phyloP scores from a whole-genome alignment of 2,329 filamentous ascomycete species.

The Paraconiothyrium sp. region DNA sequence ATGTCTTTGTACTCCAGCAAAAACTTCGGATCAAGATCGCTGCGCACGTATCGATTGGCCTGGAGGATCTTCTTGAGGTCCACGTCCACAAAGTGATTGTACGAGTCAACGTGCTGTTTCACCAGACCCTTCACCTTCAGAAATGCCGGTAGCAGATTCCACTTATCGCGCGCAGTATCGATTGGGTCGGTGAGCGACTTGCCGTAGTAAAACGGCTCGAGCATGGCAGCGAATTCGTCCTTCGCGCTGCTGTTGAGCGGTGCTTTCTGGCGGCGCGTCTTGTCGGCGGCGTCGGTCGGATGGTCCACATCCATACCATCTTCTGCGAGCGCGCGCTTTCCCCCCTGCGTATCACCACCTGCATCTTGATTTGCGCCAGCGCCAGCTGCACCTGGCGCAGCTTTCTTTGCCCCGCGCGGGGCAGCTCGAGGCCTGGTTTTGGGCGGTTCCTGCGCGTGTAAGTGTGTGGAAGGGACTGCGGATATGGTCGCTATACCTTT shows the following conservation, averaged over 20 bases:
- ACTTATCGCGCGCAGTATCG: constrained; percentile 84
- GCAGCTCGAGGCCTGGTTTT: constrained; percentile 40
- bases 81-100: constrained; percentile 97
- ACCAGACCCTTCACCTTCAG: constrained; percentile 96
- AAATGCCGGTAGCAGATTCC: constrained; percentile 96
- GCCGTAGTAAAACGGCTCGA: constrained; percentile 75
- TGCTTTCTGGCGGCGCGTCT: constrained; percentile 40
- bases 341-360: constrained; percentile 6
- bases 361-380: constrained; percentile 19
- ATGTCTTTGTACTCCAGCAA: constrained; percentile 93
- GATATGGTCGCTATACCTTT: constrained; percentile 31
- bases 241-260: constrained; percentile 43
- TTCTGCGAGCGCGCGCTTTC: constrained; percentile 21
- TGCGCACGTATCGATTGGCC: constrained; percentile 86
- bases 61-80: constrained; percentile 97
- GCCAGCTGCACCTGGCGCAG: constrained; percentile 23
- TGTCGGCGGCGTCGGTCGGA: constrained; percentile 29
- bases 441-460: constrained; percentile 35
- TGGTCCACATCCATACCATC: constrained; percentile 19
- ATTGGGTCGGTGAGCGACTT: constrained; percentile 75
- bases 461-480: constrained; percentile 10
- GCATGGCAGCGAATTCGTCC: constrained; percentile 68
- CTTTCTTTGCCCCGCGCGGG: constrained; percentile 44
- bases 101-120: constrained; percentile 98
- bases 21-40: constrained; percentile 92